These are phyloP conservation scores for Cryphonectria japonica DNA, from an alignment of 2,329 filamentous ascomycete genomes.

Conservation along the genomic window DNA sequence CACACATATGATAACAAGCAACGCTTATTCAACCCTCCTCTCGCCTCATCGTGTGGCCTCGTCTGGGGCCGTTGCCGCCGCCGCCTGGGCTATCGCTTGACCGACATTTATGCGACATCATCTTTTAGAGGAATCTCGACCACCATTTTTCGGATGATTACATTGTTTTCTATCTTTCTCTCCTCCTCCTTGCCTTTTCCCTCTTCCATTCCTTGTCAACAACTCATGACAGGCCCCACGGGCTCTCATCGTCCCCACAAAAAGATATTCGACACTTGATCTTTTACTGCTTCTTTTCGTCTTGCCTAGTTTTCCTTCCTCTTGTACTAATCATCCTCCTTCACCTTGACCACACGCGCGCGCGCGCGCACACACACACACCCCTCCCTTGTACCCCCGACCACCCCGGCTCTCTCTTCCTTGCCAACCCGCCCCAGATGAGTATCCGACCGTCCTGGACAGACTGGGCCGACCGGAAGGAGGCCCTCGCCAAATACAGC, in stretches of 20 bases:
- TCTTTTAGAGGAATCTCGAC: background rate
- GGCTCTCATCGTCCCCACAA: background rate
- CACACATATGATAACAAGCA: no score
- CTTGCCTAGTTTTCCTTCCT: background rate
- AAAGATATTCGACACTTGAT: background rate
- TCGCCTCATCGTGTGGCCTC: no score
- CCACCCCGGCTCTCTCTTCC: background rate
- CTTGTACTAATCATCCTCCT: background rate
- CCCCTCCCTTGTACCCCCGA: background rate
- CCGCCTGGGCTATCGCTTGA: conserved; percentile 13
- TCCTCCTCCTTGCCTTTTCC: background rate
- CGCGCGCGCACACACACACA: no score
- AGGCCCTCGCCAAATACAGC: conserved; percentile 3
- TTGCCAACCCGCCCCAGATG: conserved; percentile 3
- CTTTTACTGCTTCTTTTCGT: background rate
- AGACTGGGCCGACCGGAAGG: conserved; percentile 10
- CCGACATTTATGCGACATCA: conserved; percentile 22
- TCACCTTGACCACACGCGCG: background rate
- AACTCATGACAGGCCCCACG: background rate
- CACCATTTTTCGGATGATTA: background rate
- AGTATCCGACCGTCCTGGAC: conserved; percentile 13
- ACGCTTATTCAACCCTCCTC: background rate
- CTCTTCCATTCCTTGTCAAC: background rate
- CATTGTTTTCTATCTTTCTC: background rate
- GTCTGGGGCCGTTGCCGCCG: background rate